These are phyloP conservation scores for Letharia lupina DNA, from an alignment of 495 filamentous ascomycete species.

Conservation along the genomic window DNA sequence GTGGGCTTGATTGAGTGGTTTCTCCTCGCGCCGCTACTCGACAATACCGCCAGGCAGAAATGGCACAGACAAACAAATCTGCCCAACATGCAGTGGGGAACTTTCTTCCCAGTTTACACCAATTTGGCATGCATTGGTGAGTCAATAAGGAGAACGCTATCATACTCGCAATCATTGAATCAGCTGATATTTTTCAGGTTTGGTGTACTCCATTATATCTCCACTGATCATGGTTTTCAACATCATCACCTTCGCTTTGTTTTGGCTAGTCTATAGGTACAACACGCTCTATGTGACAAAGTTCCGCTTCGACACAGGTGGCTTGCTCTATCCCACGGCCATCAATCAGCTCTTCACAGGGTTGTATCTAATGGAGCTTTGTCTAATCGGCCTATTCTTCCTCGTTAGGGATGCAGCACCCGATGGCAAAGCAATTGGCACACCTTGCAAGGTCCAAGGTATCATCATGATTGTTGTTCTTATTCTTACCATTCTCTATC, in stretches of 20 bases:
- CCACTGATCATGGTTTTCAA: constrained; percentile 91
- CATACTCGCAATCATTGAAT: neutral
- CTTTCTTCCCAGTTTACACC: constrained; percentile 91
- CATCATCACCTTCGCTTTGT: constrained; percentile 83
- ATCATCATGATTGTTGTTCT: constrained; percentile 80
- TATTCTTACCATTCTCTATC: constrained; percentile 67
- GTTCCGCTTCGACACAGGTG: constrained; percentile 85
- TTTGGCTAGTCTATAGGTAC: constrained; percentile 95
- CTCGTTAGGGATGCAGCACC: constrained; percentile 57
- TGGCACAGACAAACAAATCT: constrained; percentile 77
- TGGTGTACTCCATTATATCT: constrained; percentile 86
- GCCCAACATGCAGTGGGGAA: constrained; percentile 78
- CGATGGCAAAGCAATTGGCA: constrained; percentile 29
- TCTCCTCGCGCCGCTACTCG: constrained; percentile 64
- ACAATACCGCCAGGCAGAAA: constrained; percentile 82
- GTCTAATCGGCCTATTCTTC: constrained; percentile 86
- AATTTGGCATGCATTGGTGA: constrained; percentile 85
- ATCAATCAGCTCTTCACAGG: constrained; percentile 96
- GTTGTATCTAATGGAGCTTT: constrained; percentile 89
- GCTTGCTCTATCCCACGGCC: constrained; percentile 82
- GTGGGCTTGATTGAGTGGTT: constrained; percentile 71
- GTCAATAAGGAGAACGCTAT: constrained; percentile 17
- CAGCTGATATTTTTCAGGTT: constrained; percentile 33
- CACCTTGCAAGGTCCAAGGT: constrained; percentile 67
- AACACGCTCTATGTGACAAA: constrained; percentile 94